Evolutionary conservation across 2,329 filamentous ascomycete species (phyloP).

Genomic region (Ascocoryne sarcoides): DNA sequence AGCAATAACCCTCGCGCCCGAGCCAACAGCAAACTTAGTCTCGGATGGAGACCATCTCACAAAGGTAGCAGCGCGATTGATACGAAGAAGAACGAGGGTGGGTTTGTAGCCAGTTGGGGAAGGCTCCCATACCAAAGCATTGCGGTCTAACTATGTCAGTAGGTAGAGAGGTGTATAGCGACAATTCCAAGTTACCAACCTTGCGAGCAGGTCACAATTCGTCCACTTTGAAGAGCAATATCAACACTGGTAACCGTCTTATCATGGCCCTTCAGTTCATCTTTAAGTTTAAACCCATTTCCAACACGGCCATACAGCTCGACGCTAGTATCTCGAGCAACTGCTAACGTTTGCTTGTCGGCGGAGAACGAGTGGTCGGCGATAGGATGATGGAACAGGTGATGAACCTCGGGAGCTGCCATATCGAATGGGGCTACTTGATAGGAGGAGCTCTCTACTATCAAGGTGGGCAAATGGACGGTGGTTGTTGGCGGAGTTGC

Average conservation of each 20-base stretch:
- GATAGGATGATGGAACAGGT: slow-evolving; percentile 93
- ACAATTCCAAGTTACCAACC: slow-evolving; percentile 42
- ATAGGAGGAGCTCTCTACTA: slow-evolving; percentile 99
- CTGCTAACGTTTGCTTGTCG: slow-evolving; percentile 79
- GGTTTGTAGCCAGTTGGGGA: slow-evolving; percentile 92
- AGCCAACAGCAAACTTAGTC: slow-evolving; percentile 95
- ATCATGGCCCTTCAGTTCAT: slow-evolving; percentile 93
- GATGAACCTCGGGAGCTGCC: slow-evolving; percentile 83
- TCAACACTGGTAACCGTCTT: slow-evolving; percentile 96
- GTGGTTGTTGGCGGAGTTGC: slow-evolving; percentile 5
- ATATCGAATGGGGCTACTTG: slow-evolving; percentile 45
- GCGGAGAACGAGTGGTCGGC: slow-evolving; percentile 97
- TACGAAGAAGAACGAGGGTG: slow-evolving; percentile 90
- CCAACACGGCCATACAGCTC: slow-evolving; percentile 76
- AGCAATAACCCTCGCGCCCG: slow-evolving; percentile 88
- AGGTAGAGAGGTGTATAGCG: slow-evolving; percentile 1
- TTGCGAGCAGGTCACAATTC: slow-evolving; percentile 96
- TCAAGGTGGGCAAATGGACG: too few relatives aligned
- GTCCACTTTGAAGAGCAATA: slow-evolving; percentile 81
- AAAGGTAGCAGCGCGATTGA: slow-evolving; percentile 93
- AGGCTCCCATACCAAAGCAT: slow-evolving; percentile 96
- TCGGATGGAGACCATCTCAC: slow-evolving; percentile 96
- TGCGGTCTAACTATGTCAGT: slow-evolving; percentile 58
- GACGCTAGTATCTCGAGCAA: slow-evolving; percentile 81
- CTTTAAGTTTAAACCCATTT: slow-evolving; percentile 70